phyloP scores from a whole-genome alignment of 2,329 filamentous ascomycete genomes.

The Ambrosiella xylebori region DNA sequence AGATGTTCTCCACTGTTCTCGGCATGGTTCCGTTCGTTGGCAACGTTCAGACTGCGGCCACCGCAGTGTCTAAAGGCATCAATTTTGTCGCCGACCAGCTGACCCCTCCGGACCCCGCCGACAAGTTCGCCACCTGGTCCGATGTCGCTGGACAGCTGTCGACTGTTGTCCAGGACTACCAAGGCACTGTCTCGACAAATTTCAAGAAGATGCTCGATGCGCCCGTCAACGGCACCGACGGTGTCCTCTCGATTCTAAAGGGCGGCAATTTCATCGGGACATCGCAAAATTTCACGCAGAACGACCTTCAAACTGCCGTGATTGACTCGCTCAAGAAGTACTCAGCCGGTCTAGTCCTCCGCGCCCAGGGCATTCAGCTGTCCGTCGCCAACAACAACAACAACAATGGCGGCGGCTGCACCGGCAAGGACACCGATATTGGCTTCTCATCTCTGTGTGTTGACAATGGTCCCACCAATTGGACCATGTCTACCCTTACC shows the following conservation, averaged over 20 bases:
- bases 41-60: neutral
- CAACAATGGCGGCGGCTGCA: constrained; percentile 2
- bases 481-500: constrained; percentile 6
- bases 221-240: constrained; percentile 6
- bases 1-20: constrained; percentile 11
- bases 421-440: constrained; percentile 2
- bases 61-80: neutral
- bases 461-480: constrained; percentile 1
- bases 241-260: constrained; percentile 6
- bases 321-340: constrained; percentile 8
- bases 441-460: constrained; percentile 5
- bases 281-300: constrained; percentile 13
- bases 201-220: constrained; percentile 12
- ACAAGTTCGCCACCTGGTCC: constrained; percentile 10
- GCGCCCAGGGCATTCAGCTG: constrained; percentile 10
- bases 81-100: constrained; percentile 1
- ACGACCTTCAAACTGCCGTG: constrained; percentile 11
- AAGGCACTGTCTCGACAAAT: constrained; percentile 2
- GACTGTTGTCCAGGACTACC: constrained; percentile 10
- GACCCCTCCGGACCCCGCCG: neutral
- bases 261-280: constrained; percentile 13
- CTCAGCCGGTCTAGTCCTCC: constrained; percentile 10
- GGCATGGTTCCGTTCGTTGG: constrained; percentile 12
- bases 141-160: constrained; percentile 6
- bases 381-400: constrained; percentile 1